phyloP scores from a whole-genome alignment of 2,329 filamentous ascomycete species.

The Pseudocercospora vitis region DNA sequence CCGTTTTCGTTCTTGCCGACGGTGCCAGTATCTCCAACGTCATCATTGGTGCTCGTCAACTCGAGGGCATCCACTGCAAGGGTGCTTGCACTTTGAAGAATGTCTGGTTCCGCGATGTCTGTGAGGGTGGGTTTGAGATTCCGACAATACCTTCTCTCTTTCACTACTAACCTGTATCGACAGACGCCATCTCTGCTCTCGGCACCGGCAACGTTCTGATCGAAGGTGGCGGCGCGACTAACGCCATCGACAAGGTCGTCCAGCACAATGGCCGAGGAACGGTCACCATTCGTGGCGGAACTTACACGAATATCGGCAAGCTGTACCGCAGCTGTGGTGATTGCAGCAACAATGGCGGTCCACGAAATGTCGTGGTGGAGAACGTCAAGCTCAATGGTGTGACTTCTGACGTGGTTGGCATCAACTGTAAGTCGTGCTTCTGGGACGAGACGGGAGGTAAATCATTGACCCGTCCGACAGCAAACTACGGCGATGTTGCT shows the following conservation, averaged over 20 bases:
- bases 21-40: constrained; percentile 55
- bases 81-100: constrained; percentile 50
- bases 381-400: constrained; percentile 25
- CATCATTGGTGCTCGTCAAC: constrained; percentile 55
- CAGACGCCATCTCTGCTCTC: constrained; percentile 41
- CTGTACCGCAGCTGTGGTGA: constrained; percentile 53
- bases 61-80: constrained; percentile 54
- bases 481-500: constrained; percentile 23
- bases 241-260: constrained; percentile 45
- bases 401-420: constrained; percentile 21
- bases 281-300: constrained; percentile 46
- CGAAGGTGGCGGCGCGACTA: constrained; percentile 42
- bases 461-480: background rate
- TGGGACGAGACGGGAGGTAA: background rate
- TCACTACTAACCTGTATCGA: too few relatives aligned
- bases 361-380: constrained; percentile 21
- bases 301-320: constrained; percentile 49
- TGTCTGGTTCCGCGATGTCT: constrained; percentile 48
- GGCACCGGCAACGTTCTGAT: constrained; percentile 39
- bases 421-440: constrained; percentile 9
- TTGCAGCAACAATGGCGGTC: constrained; percentile 41
- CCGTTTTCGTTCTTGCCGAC: constrained; percentile 55
- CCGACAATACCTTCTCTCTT: too few relatives aligned
- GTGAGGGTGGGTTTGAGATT: constrained; percentile 41
- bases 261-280: constrained; percentile 47